A percentile compares a stretch with the other conserved stretches of the same genome.
Conservation (phyloP, 768 basidiomycete species). For the Gautieria morchelliformis region DNA sequence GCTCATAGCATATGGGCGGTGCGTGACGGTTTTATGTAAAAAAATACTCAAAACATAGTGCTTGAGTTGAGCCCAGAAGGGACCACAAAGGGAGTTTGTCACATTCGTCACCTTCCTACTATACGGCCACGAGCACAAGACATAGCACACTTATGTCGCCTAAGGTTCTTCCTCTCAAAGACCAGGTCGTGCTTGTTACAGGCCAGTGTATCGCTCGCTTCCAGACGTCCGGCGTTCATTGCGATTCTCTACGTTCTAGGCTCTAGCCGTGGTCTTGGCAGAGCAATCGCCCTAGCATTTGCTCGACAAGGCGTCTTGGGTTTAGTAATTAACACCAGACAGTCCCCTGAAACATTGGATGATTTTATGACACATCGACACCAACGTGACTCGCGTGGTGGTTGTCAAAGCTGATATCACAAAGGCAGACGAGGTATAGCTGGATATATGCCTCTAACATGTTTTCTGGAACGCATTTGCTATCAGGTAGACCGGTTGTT, state of each 20-base stretch:
- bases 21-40: no score
- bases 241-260: not conserved
- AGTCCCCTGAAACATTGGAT: not conserved
- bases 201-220: not conserved
- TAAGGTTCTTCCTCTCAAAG: constrained; percentile 1
- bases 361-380: not conserved
- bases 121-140: no score
- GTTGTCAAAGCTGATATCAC: constrained; percentile 7
- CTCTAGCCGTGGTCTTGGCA: constrained; percentile 4
- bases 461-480: not conserved
- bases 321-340: not conserved
- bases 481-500: not conserved
- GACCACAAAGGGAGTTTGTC: no score
- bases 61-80: no score
- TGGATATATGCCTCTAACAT: not conserved
- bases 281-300: constrained; percentile 3
- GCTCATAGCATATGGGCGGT: no score
- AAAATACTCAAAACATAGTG: no score
- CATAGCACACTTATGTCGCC: not conserved
- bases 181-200: constrained; percentile 3
- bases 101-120: no score
- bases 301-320: constrained; percentile 2
- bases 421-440: not conserved
- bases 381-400: not conserved
- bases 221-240: not conserved